Evolutionary conservation across 352 stramenopile genomes (phyloP), one percentile per base, ranked within the genome.

Genomic region (Pilasporangium apinafurcum): DNA sequence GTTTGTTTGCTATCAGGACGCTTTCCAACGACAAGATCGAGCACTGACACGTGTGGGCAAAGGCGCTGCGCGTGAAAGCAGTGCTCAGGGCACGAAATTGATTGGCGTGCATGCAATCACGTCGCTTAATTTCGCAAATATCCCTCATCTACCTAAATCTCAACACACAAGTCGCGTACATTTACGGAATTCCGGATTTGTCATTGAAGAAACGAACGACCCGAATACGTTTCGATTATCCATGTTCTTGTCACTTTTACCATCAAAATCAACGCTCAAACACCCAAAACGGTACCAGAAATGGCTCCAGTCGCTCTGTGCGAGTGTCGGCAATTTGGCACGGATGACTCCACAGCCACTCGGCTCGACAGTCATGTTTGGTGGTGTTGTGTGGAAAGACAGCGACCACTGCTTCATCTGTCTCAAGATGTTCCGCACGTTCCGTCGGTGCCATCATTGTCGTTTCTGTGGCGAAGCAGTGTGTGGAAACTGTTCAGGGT

Each of bases 1-100:
- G 3, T 50, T 88, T 1, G 73, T 80, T n/a, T 68, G 59, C 50
- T 88, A 85, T 51, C 75, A 88, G 44, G 75, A 88, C 51, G 59
- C 51, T 5, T 88, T 83, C 37, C 56, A 67, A 29, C 57, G 59
- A 14, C 54, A 76, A 28, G 67, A 64, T 29, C 44, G 62, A 28
- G 50, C 40, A 27, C 26, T 70, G 8, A 36, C 49, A 18, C 56
- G 62, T 7, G 48, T 71, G n/a, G 55, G 65, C 3, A 41, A 50
- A 2, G 54, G 52, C 7, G 41, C 28, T 1, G 44, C 59, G 1
- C 30, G 51, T 6, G 59, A 74, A 18, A 24, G 8, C 28, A 53
- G 5, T 16, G 24, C 1, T 16, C 37, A 0, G 17, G 44, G 32
- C 5, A 57, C 53, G 43, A 69, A 45, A 56, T 33, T 85, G 28